Conservation (phyloP, 192 early-diverging fungal species). For the Coemansia sp. region DNA sequence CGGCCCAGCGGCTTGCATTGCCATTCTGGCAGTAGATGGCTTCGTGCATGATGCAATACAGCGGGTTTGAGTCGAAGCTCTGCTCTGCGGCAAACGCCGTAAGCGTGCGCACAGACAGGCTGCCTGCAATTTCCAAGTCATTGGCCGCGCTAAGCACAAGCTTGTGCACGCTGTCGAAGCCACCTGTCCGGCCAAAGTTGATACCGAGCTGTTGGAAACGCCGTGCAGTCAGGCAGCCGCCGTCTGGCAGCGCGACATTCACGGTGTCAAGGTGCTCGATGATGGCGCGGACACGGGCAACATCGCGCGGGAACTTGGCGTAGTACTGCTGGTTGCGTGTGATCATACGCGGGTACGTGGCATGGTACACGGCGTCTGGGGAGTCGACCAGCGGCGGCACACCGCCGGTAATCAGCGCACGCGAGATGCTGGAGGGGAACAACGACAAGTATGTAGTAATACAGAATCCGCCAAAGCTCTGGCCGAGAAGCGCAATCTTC, state of each 20-base stretch:
- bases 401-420: conserved; percentile 68
- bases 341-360: conserved; percentile 60
- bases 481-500: conserved; percentile 59
- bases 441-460: conserved; percentile 64
- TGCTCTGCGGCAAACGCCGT: conserved; percentile 36
- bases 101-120: conserved; percentile 47
- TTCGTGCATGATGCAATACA: conserved; percentile 68
- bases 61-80: conserved; percentile 58
- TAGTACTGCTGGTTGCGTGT: conserved; percentile 63
- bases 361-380: conserved; percentile 61
- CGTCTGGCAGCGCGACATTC: conserved; percentile 56
- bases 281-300: conserved; percentile 61
- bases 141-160: conserved; percentile 49
- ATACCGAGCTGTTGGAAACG: conserved; percentile 68
- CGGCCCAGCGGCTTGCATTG: conserved; percentile 59
- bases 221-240: conserved; percentile 61
- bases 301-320: conserved; percentile 60
- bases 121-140: conserved; percentile 46
- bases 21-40: conserved; percentile 64
- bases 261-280: conserved; percentile 53
- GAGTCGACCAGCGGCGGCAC: conserved; percentile 64
- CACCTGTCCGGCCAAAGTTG: conserved; percentile 61
- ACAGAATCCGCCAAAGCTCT: conserved; percentile 73
- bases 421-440: conserved; percentile 60
- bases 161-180: conserved; percentile 61